Conservation (phyloP, 192 early-diverging fungal species). For the Globomyces pollinis-pini region DNA sequence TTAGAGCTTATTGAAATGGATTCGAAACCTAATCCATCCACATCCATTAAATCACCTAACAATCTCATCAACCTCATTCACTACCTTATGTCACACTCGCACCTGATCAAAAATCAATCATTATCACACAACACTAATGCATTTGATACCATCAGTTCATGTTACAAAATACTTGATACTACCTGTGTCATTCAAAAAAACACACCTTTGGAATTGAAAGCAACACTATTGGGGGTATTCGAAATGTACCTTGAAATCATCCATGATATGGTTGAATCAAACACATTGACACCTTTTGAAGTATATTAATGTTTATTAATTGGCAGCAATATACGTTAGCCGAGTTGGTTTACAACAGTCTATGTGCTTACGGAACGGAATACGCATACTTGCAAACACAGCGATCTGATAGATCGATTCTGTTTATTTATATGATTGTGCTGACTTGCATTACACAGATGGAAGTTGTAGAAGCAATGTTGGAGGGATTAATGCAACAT, state of each 20-base stretch:
- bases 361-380: not conserved
- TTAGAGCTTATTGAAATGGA: no score
- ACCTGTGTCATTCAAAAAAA: no score
- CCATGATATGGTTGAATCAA: not conserved
- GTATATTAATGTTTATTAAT: not conserved
- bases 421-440: not conserved
- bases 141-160: no score
- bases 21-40: no score
- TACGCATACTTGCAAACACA: not conserved
- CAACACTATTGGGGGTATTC: not conserved
- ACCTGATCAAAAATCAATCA: no score
- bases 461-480: slow-evolving; percentile 8
- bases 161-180: no score
- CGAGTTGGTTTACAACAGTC: not conserved
- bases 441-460: not conserved
- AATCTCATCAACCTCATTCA: no score
- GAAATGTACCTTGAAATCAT: slow-evolving; percentile 7
- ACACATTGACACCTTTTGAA: not conserved
- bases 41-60: no score
- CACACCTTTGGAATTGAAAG: not conserved
- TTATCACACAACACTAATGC: no score
- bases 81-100: no score
- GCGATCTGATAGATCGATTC: slow-evolving; percentile 1
- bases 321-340: slow-evolving; percentile 1
- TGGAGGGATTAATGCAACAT: not conserved